Percentiles rank a stretch among this genome's conserved stretches.
Conservation (phyloP, 176 grass and related monocot species). For the Cenchrus americanus region DNA sequence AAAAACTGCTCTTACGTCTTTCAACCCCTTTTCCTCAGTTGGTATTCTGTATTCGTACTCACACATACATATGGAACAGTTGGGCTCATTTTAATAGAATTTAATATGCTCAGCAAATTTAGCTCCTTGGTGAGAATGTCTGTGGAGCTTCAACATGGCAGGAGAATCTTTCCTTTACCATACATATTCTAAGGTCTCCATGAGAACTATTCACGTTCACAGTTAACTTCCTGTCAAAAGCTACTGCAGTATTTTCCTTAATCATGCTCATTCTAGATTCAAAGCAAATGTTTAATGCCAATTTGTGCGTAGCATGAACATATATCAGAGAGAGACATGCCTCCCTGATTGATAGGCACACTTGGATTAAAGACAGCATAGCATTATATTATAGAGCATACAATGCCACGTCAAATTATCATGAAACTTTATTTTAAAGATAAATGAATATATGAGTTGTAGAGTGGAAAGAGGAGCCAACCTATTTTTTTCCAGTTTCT, state of each 20-base stretch:
- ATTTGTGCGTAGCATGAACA: not conserved
- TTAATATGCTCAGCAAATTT: slow-evolving; percentile 10
- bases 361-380: not conserved
- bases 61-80: not conserved
- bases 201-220: not conserved
- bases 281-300: not conserved
- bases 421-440: slow-evolving; percentile 2
- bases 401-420: not conserved
- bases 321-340: not conserved
- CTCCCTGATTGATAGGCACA: not conserved
- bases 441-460: not conserved
- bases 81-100: not conserved
- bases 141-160: not conserved
- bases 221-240: not conserved
- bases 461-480: slow-evolving; percentile 37
- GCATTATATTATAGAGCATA: not conserved
- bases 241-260: not conserved
- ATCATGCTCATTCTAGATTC: slow-evolving; percentile 15
- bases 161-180: not conserved
- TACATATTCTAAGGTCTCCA: not conserved
- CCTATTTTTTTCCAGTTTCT: slow-evolving; percentile 99
- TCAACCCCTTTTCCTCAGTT: not conserved
- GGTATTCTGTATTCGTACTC: not conserved
- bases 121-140: not conserved
- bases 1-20: slow-evolving; percentile 11